phyloP scores from a whole-genome alignment of 1,139 yeast genomes.

The Diutina sp. region DNA sequence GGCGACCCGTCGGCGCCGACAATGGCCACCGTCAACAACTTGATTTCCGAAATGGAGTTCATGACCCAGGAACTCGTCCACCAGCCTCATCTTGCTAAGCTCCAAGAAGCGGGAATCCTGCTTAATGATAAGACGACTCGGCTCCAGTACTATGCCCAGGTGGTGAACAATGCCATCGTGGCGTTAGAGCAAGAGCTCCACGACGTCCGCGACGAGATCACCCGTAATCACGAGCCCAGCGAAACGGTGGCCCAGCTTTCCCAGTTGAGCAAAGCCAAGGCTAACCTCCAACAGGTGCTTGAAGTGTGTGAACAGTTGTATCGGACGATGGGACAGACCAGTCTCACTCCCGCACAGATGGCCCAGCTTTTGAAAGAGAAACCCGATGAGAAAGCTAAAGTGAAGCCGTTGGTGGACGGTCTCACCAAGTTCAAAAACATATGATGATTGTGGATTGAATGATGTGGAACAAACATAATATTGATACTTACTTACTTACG shows the following conservation, averaged over 20 bases:
- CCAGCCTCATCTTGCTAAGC: neutral
- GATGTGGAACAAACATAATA: no score
- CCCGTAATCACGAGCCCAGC: neutral
- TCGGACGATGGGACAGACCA: neutral
- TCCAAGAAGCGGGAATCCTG: neutral
- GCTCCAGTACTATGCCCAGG: slow-evolving; percentile 1
- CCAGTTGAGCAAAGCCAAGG: neutral
- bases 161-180: neutral
- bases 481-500: no score
- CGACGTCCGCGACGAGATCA: neutral
- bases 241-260: neutral
- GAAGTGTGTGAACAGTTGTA: neutral
- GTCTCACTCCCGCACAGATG: neutral
- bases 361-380: neutral
- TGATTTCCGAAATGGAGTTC: slow-evolving; percentile 1
- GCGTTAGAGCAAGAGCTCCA: neutral
- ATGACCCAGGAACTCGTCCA: neutral
- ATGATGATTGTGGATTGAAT: neutral
- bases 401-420: neutral
- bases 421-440: neutral
- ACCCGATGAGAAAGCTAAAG: neutral
- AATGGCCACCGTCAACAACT: neutral
- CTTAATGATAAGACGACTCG: slow-evolving; percentile 1
- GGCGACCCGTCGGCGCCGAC: neutral
- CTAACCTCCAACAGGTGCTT: neutral